A percentile compares a stretch with the other conserved stretches of the same genome.
Evolutionary conservation across 257 asterid species (phyloP).

Genomic region (Solanum peruvianum): DNA sequence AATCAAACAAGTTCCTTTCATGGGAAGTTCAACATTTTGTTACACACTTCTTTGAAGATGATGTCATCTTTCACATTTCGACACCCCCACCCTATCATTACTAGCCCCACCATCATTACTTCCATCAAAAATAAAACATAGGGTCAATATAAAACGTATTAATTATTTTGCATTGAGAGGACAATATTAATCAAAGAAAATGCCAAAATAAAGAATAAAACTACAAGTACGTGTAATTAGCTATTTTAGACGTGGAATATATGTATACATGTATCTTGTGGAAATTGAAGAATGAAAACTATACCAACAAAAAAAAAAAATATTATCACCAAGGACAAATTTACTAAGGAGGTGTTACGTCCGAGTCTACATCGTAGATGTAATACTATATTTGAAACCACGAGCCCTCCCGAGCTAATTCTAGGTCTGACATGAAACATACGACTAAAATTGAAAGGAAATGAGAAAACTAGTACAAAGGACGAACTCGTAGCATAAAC

Average conservation of each 20-base stretch:
- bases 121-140: not conserved
- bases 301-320: not conserved
- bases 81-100: not conserved
- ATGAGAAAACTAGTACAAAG: too few relatives aligned
- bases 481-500: too few relatives aligned
- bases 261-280: not conserved
- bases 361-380: too few relatives aligned
- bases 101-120: too few relatives aligned
- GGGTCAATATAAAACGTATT: not conserved
- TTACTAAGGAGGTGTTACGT: not conserved
- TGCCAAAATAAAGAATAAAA: too few relatives aligned
- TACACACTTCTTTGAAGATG: not conserved
- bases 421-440: too few relatives aligned
- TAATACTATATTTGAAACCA: too few relatives aligned
- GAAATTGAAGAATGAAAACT: too few relatives aligned
- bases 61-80: not conserved
- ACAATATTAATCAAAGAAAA: too few relatives aligned
- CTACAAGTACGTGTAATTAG: not conserved
- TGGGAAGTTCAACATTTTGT: not conserved
- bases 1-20: not conserved
- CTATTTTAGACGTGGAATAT: not conserved
- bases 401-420: too few relatives aligned
- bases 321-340: not conserved
- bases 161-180: too few relatives aligned
- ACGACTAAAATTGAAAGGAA: too few relatives aligned